Evolutionary conservation across 2,329 filamentous ascomycete species (phyloP), one percentile per base, ranked within the genome.

Genomic region (Hysterium pulicare): DNA sequence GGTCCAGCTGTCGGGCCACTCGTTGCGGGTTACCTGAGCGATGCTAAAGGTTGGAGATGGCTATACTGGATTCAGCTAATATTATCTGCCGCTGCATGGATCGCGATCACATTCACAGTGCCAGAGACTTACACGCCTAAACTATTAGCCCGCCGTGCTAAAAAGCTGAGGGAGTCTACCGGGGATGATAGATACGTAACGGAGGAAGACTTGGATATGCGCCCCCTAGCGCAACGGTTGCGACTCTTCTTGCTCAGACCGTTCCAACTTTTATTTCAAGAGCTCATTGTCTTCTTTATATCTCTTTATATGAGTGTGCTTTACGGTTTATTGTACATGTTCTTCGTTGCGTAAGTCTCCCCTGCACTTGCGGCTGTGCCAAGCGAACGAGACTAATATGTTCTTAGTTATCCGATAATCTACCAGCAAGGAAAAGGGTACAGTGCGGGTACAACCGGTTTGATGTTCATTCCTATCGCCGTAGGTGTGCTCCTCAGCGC

Each of bases 61-160:
- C 73, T 93, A 0, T 93, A 93, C 71, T 91, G 86, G 84, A 79
- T 95, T 53, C 87, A 91, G 59, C 72, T 93, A 9, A 94, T 95
- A 57, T 61, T 93, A 10, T 73, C 85, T 20, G 82, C 75, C 11
- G 61, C 83, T 37, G 78, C 84, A 53, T 93, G 85, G 81, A 46
- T 85, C 15, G 62, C 91, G 46, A 90, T 93, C 65, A 84, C 83
- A 22, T 90, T 94, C 67, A 93, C 87, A n/a, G 84, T 95, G 0
- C 87, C 88, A 1, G 90, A 95, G 67, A 95, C 90, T 0, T 95
- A 93, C 62, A 83, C 88, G 0, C 88, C 90, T 0, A 86, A 81
- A 0, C 82, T 95, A 38, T 78, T 96, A 13, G 77, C 79, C 40
- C 70, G 70, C 22, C 78, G 88, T 10, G 90, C 90, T 2, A 74